Conservation (phyloP, 805 yeast species). For the Scheffersomyces lignosus region DNA sequence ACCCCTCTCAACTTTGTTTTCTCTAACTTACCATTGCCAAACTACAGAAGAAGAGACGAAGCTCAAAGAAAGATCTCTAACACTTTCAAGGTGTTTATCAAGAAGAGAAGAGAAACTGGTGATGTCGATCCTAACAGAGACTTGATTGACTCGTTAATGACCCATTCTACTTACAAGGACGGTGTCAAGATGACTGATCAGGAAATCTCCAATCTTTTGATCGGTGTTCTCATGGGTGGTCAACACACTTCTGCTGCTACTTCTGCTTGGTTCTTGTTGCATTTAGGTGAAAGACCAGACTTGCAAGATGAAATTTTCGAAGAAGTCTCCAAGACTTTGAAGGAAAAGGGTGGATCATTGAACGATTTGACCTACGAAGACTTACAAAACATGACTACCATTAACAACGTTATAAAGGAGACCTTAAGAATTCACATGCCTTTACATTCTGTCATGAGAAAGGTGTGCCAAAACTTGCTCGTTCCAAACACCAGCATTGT, state of each 20-base stretch:
- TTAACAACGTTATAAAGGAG: conserved; percentile 85
- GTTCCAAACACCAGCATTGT: conserved; percentile 78
- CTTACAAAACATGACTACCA: conserved; percentile 75
- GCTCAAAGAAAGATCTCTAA: conserved; percentile 82
- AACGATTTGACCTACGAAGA: conserved; percentile 76
- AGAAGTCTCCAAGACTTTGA: conserved; percentile 68
- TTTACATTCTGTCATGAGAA: conserved; percentile 91
- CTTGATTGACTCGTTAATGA: conserved; percentile 84
- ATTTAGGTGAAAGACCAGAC: conserved; percentile 83
- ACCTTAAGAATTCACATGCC: conserved; percentile 96
- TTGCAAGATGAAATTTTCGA: conserved; percentile 77
- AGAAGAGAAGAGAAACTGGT: conserved; percentile 68
- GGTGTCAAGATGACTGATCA: conserved; percentile 93
- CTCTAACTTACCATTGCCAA: conserved; percentile 88
- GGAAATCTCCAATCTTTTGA: conserved; percentile 89
- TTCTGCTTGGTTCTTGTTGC: conserved; percentile 91
- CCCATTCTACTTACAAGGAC: conserved; percentile 82
- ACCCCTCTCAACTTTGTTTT: conserved; percentile 94
- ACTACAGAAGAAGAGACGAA: conserved; percentile 77
- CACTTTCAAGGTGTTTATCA: conserved; percentile 79
- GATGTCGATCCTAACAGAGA: conserved; percentile 80
- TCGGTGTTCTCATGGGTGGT: conserved; percentile 98
- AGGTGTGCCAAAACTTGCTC: conserved; percentile 73
- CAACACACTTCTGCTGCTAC: conserved; percentile 98
- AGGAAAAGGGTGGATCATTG: conserved; percentile 32